Conservation (phyloP, 441 rosid species). For the Euphorbia schlechtendalii region DNA sequence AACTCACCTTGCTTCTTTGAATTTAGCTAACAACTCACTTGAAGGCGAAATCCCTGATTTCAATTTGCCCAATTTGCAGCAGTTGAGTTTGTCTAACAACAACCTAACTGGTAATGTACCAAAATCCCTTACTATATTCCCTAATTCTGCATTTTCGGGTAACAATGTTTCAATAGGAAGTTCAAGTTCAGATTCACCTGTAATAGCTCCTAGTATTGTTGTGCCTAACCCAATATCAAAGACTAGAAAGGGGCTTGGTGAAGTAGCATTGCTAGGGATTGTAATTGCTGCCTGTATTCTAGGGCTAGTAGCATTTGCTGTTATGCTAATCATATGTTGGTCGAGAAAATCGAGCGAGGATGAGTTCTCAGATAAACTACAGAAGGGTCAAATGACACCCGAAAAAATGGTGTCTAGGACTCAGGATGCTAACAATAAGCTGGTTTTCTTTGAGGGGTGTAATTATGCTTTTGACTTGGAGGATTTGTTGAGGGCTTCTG, state of each 20-base stretch:
- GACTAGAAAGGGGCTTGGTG: conserved; percentile 35
- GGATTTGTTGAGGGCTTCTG: conserved; percentile 88
- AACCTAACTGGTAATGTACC: conserved; percentile 55
- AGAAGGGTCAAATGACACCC: conserved; percentile 55
- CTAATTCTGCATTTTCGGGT: conserved; percentile 51
- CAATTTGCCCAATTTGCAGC: conserved; percentile 41
- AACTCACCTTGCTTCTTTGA: conserved; percentile 49
- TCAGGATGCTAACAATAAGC: conserved; percentile 54
- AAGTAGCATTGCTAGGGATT: conserved; percentile 44
- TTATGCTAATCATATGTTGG: conserved; percentile 46
- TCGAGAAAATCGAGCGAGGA: conserved; percentile 36
- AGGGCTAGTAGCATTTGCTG: conserved; percentile 40
- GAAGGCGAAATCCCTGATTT: conserved; percentile 71
- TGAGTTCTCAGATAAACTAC: conserved; percentile 36
- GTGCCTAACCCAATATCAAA: conserved; percentile 24
- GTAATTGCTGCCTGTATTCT: conserved; percentile 42
- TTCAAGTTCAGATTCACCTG: too few relatives aligned
- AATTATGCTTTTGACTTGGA: conserved; percentile 73
- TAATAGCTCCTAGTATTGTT: conserved; percentile 24
- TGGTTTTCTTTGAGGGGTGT: conserved; percentile 79
- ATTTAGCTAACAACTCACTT: conserved; percentile 69
- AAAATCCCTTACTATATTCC: conserved; percentile 52
- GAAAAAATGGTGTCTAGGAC: conserved; percentile 61
- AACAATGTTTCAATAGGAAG: conserved; percentile 30
- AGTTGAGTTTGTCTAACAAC: conserved; percentile 57